These are phyloP conservation scores for Colletotrichum lupini DNA, from an alignment of 2,329 filamentous ascomycete species.

Conservation along the genomic window DNA sequence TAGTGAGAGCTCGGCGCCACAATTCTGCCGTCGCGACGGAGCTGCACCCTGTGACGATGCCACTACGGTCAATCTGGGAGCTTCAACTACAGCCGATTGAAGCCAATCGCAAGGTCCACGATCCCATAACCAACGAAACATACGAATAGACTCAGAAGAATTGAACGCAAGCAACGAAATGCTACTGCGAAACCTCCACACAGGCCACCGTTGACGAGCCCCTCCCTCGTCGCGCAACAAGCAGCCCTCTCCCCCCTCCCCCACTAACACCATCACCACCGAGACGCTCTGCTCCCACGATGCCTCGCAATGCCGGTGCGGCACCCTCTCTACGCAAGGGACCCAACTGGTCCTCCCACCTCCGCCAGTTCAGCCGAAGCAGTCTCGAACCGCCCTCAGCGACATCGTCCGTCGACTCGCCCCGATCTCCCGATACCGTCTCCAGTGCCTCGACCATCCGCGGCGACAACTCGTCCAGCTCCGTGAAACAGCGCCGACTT, in stretches of 20 bases:
- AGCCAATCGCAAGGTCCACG: background rate
- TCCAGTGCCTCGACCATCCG: constrained; percentile 63
- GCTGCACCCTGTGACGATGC: constrained; percentile 19
- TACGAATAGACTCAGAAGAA: background rate
- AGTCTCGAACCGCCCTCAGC: constrained; percentile 56
- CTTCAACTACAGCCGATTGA: background rate
- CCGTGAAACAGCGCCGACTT: constrained; percentile 43
- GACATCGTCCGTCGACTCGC: constrained; percentile 47
- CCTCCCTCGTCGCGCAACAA: constrained; percentile 26
- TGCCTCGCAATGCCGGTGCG: constrained; percentile 55
- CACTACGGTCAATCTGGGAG: background rate
- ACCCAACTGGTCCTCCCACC: constrained; percentile 62
- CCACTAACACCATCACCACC: background rate
- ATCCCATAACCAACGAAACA: background rate
- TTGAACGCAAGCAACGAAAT: constrained; percentile 17
- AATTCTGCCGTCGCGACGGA: constrained; percentile 29
- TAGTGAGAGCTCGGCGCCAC: constrained; percentile 9
- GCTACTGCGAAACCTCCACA: constrained; percentile 17
- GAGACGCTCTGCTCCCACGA: constrained; percentile 35
- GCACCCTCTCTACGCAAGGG: constrained; percentile 56
- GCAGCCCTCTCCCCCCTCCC: background rate
- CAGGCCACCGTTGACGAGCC: constrained; percentile 29
- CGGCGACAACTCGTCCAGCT: constrained; percentile 43
- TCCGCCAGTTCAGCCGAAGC: constrained; percentile 62
- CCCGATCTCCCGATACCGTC: constrained; percentile 59